phyloP scores from a whole-genome alignment of 495 filamentous ascomycete species.

The Hyaloscypha hepaticicola region DNA sequence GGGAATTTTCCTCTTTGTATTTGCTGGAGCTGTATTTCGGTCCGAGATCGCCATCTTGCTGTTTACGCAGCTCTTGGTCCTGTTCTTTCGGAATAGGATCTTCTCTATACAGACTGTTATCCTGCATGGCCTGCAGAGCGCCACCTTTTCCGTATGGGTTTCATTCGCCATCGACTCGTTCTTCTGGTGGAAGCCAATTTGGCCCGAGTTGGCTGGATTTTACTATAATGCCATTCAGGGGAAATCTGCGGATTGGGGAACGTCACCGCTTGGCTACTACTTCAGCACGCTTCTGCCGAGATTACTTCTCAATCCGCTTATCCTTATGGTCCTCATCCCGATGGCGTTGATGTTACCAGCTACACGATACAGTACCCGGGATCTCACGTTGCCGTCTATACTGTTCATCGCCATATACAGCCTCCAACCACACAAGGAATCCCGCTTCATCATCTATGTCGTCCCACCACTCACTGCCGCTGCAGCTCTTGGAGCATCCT shows the following conservation, averaged over 20 bases:
- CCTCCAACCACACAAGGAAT: conserved; percentile 89
- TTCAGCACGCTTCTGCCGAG: conserved; percentile 77
- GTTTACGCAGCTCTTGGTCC: conserved; percentile 50
- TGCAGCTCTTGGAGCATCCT: conserved; percentile 70
- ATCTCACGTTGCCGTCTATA: conserved; percentile 63
- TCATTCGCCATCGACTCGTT: conserved; percentile 81
- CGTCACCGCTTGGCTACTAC: conserved; percentile 81
- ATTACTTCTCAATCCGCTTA: conserved; percentile 76
- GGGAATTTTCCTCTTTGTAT: conserved; percentile 71
- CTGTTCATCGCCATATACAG: conserved; percentile 80
- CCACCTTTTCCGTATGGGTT: conserved; percentile 56
- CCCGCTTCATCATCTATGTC: conserved; percentile 90
- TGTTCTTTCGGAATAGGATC: conserved; percentile 56
- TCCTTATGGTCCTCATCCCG: conserved; percentile 61
- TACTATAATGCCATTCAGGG: conserved; percentile 86
- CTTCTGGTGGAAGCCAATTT: conserved; percentile 87
- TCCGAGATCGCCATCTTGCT: conserved; percentile 88
- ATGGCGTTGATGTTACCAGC: conserved; percentile 55
- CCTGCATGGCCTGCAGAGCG: conserved; percentile 64
- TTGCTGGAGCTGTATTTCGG: conserved; percentile 84
- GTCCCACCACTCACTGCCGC: conserved; percentile 78
- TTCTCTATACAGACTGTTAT: conserved; percentile 57
- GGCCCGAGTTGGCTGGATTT: conserved; percentile 90
- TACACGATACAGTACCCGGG: conserved; percentile 40
- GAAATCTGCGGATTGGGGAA: conserved; percentile 80